Base-by-base conservation (phyloP, 257 asterid genomes). In the Fraxinus cuspidata region DNA sequence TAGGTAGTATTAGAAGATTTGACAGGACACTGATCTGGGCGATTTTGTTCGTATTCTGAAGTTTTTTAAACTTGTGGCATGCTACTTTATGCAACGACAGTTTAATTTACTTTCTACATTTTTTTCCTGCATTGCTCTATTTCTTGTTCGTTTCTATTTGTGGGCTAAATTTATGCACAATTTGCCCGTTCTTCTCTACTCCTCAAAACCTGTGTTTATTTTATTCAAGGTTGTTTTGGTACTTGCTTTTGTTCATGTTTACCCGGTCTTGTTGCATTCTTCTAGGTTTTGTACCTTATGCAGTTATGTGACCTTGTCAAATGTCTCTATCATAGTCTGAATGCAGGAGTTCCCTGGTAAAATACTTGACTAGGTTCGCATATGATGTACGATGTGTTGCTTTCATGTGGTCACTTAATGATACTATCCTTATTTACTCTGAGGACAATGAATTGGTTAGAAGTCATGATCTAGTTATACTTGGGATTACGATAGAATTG, bases 71-170 rank as follows among this genome's bases (percentile, higher is more conserved):
- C 19, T 53, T 29, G 28, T 71, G 74, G 69, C 74, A 63, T 70
- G 47, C 28, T n/a, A 65, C 70, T 70, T 69, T 44, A 21, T 79
- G 79, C 70, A 32, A 53, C 68, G 38, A 32, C 69, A 68, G 7
- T 67, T 53, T 72, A 28, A 23, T 67, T 70, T 51, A 27, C 19
- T 4, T 71, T 32, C 10, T 28, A 11, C 49, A 35, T 0, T 12
- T 40, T 38, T 12, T 40, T 40, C 49, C 16, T 40, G 49, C 49
- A 12, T 40, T 40, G 15, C 15, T 11, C 16, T 2, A 40, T 40
- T 40, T 40, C 49, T 40, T 15, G 11, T 40, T 10, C 0, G 4
- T 40, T 40, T 40, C 49, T 12, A 40, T 40, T 40, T 11, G 15
- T 40, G 49, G 47, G 10, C 47, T 40, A 40, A 40, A 40, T 40